phyloP scores from a whole-genome alignment of 2,329 filamentous ascomycete genomes.

The Phaeophleospora eucalypticola region DNA sequence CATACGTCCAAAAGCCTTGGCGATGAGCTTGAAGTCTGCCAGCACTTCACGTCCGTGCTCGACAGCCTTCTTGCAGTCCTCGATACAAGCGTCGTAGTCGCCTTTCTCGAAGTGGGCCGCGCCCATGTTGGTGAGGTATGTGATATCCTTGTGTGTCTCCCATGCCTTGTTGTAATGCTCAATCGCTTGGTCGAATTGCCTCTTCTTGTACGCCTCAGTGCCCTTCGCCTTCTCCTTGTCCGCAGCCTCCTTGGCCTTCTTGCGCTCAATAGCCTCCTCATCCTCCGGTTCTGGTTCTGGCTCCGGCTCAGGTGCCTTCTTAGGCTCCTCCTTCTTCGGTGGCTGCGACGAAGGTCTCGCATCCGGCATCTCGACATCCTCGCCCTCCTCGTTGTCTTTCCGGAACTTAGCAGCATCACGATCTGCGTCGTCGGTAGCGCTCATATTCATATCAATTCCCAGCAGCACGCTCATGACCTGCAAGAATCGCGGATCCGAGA shows the following conservation, averaged over 20 bases:
- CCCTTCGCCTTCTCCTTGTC: constrained; percentile 93
- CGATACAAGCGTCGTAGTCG: constrained; percentile 82
- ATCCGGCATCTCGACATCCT: constrained; percentile 78
- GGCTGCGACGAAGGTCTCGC: constrained; percentile 60
- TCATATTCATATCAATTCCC: constrained; percentile 85
- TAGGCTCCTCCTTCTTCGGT: constrained; percentile 38
- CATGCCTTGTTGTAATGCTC: constrained; percentile 92
- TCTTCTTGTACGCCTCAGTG: constrained; percentile 97
- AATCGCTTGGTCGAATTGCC: constrained; percentile 91
- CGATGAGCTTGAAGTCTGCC: constrained; percentile 96
- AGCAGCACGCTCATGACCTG: constrained; percentile 90
- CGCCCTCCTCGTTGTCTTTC: constrained; percentile 63
- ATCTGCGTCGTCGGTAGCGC: constrained; percentile 46
- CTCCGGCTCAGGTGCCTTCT: constrained; percentile 61
- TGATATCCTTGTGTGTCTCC: constrained; percentile 93
- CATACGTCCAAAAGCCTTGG: constrained; percentile 95
- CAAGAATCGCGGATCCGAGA: constrained; percentile 78
- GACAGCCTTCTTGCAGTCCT: constrained; percentile 80
- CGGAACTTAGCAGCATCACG: constrained; percentile 49
- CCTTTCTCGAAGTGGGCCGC: constrained; percentile 96
- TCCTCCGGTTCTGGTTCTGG: constrained; percentile 66
- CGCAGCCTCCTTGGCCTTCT: constrained; percentile 85
- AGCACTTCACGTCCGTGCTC: constrained; percentile 84
- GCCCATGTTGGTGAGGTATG: constrained; percentile 93
- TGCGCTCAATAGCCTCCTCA: constrained; percentile 77